Percentiles rank a stretch among this genome's conserved stretches.
phyloP scores from a whole-genome alignment of 352 stramenopile genomes.

The Phytophthora quininea region DNA sequence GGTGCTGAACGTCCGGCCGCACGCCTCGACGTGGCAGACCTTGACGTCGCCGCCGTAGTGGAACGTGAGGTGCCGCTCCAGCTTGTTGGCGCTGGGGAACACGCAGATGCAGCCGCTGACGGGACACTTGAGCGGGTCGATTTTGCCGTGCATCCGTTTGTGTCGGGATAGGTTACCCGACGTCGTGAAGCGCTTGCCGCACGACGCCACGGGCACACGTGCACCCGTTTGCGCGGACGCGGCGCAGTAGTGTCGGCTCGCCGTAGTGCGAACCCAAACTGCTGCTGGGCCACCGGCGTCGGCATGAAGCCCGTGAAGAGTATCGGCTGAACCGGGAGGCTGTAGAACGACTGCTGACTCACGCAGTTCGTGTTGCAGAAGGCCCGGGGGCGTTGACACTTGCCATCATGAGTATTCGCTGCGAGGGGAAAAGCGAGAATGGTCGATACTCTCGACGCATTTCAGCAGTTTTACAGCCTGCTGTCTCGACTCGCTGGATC shows the following conservation, averaged over 20 bases:
- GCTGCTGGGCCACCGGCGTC: constrained; percentile 3
- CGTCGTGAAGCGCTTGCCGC: constrained; percentile 57
- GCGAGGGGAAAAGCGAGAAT: constrained; percentile 15
- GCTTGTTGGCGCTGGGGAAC: constrained; percentile 39
- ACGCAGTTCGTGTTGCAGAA: constrained; percentile 17
- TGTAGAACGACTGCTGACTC: constrained; percentile 4
- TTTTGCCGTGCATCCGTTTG: constrained; percentile 47
- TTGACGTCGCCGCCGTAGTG: constrained; percentile 49
- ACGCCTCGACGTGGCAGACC: constrained; percentile 36
- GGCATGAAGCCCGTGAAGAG: background rate
- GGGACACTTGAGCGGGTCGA: constrained; percentile 36
- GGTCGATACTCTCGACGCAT: background rate
- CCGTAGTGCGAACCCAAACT: constrained; percentile 10
- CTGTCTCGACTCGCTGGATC: background rate
- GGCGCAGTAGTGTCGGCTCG: constrained; percentile 32
- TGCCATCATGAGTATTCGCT: background rate
- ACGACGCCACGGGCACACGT: constrained; percentile 47
- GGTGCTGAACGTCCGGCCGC: constrained; percentile 52
- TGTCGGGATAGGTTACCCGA: constrained; percentile 57
- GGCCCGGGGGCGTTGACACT: constrained; percentile 6
- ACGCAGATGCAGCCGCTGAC: constrained; percentile 35
- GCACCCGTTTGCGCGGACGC: constrained; percentile 31
- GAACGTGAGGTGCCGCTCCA: constrained; percentile 53
- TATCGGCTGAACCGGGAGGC: constrained; percentile 14
- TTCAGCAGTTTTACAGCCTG: background rate